Evolutionary conservation across 192 early-diverging fungal genomes (phyloP), one percentile per base, ranked within the genome.

Genomic region (Backusella mclennaniae): DNA sequence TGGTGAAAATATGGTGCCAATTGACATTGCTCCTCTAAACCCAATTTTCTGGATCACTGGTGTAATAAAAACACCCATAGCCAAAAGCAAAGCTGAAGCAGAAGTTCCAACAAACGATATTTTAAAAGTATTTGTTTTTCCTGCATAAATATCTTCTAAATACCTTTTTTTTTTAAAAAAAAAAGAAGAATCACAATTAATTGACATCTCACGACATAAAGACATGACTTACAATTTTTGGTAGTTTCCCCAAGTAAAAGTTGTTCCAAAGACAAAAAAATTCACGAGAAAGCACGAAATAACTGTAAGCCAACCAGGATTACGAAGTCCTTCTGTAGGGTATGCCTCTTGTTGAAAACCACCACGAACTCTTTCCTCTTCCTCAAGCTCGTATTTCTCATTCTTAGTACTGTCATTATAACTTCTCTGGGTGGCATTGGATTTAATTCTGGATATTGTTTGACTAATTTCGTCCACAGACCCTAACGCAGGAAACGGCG

Each of bases 81-180:
- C 75, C 9, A 79, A 31, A n/a, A 83, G 33, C 26, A 67, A n/a
- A 21, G 77, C 77, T 35, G 69, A 66, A 7, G 71, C 77, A n/a
- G 73, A 53, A 6, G 82, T 83, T 33, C 82, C 82, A 31, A 83
- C 67, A 79, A 83, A 83, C 6, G 82, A 70, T 19, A 83, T 79
- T 14, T 44, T 46, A 15, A 83, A 76, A 19, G 68, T 23, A 66
- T 71, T 63, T 11, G 77, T 77, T 52, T 79, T 59, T 0, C 78
- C 78, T n/a, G 63, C 76, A 71, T 73, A 83, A 3, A 83, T 26
- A 0, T 76, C 74, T 19, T 72, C n/a, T 9, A 82, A 11, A 52
- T 77, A 82, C 26, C 75, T 76, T 59, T 71, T 39, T 44, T 69
- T 68, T 52, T 38, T 2, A 23, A 59, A 59, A 26, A 26, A 26